Conservation (phyloP, 805 yeast genomes). For the Groenewaldozyma tartarivorans region DNA sequence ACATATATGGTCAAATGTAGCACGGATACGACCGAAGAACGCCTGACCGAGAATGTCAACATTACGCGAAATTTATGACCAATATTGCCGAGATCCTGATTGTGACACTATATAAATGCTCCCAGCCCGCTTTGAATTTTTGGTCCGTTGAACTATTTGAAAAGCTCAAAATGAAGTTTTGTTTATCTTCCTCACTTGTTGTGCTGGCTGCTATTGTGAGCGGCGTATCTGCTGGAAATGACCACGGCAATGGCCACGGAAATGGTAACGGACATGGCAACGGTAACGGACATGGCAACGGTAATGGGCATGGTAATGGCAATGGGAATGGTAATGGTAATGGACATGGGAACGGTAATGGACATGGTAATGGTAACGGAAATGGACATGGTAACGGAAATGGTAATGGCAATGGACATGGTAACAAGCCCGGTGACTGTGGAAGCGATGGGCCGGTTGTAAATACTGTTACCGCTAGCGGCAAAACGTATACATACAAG, state of each 20-base stretch:
- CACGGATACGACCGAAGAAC: too few relatives aligned
- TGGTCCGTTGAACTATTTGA: too few relatives aligned
- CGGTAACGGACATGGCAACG: neutral
- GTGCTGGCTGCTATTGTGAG: neutral
- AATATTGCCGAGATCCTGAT: too few relatives aligned
- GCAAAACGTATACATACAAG: slow-evolving; percentile 8
- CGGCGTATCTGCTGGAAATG: neutral
- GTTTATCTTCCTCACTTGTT: neutral
- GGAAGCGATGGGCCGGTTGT: too few relatives aligned
- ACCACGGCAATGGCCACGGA: neutral
- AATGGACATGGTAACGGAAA: neutral
- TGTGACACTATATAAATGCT: too few relatives aligned
- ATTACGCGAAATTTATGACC: too few relatives aligned
- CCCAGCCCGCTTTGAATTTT: too few relatives aligned
- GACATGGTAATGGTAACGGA: neutral
- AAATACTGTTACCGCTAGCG: slow-evolving; percentile 3
- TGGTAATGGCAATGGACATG: neutral
- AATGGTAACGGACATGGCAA: neutral
- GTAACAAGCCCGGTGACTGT: too few relatives aligned
- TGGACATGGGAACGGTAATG: neutral
- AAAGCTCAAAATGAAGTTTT: neutral
- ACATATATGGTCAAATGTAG: too few relatives aligned
- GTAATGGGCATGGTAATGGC: neutral
- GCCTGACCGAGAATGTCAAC: too few relatives aligned
- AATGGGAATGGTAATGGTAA: too few relatives aligned